Conservation (phyloP, 1,139 yeast genomes). For the Petasospora fabianii region DNA sequence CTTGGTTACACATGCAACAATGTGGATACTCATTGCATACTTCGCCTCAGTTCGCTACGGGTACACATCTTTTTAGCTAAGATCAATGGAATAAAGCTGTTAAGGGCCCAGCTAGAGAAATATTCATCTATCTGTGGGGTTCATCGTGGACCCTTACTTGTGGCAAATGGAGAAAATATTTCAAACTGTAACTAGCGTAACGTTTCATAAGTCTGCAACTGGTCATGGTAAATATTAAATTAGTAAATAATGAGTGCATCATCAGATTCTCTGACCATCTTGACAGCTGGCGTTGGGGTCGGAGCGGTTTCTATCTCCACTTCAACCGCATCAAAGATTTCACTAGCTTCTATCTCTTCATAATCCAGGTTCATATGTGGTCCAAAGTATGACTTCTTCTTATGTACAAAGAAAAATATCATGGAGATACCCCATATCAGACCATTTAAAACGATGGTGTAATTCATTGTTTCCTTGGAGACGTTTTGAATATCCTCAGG, state of each 20-base stretch:
- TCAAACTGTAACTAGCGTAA: too few relatives aligned
- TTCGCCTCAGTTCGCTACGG: too few relatives aligned
- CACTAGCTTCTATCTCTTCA: constrained; percentile 3
- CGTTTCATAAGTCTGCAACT: too few relatives aligned
- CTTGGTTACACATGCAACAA: too few relatives aligned
- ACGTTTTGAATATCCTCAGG: constrained; percentile 37
- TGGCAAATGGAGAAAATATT: too few relatives aligned
- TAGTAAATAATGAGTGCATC: not conserved
- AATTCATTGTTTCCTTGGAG: constrained; percentile 47
- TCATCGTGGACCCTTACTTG: too few relatives aligned
- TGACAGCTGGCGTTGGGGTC: constrained; percentile 6
- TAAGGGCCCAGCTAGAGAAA: too few relatives aligned
- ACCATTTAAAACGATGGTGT: constrained; percentile 52
- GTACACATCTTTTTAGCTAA: too few relatives aligned
- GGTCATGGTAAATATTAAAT: too few relatives aligned
- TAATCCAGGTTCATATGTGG: constrained; percentile 40
- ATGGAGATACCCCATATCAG: constrained; percentile 43
- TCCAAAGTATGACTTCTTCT: constrained; percentile 46
- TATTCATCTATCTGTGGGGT: too few relatives aligned
- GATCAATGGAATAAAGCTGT: too few relatives aligned
- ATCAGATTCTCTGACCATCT: constrained; percentile 3
- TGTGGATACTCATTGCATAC: too few relatives aligned
- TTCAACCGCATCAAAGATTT: constrained; percentile 8
- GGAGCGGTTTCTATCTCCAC: constrained; percentile 1
- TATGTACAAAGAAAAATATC: constrained; percentile 42